Percentiles rank a stretch among this genome's conserved stretches.
Evolutionary conservation across 2,329 filamentous ascomycete genomes (phyloP).

Genomic region (Aspergillaceae sp.): DNA sequence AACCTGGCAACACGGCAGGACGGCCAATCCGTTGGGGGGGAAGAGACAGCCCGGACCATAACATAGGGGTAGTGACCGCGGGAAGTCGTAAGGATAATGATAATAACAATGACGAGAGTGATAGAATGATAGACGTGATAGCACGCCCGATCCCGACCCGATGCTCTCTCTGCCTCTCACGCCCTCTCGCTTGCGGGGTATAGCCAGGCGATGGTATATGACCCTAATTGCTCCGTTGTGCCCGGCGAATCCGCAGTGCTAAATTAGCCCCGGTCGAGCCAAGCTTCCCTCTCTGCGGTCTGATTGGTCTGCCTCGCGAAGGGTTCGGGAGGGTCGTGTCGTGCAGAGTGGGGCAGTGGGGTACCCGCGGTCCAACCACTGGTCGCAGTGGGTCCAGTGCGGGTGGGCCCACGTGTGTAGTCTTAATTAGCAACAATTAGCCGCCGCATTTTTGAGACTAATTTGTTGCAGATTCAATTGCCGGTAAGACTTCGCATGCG

Average conservation of each 20-base stretch:
- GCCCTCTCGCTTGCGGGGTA: neutral
- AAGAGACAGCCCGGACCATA: too few relatives aligned
- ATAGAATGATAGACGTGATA: too few relatives aligned
- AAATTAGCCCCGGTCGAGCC: conserved; percentile 12
- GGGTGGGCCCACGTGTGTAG: too few relatives aligned
- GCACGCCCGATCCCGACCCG: too few relatives aligned
- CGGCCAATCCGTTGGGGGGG: neutral
- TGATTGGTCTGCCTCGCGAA: conserved; percentile 10
- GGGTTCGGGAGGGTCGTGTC: conserved; percentile 4
- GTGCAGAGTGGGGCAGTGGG: conserved; percentile 12
- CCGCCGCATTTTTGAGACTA: conserved; percentile 4
- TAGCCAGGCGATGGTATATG: too few relatives aligned
- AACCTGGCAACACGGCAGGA: neutral
- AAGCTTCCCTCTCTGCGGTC: conserved; percentile 11
- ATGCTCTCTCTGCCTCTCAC: too few relatives aligned
- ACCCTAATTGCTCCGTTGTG: too few relatives aligned
- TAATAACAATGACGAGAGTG: too few relatives aligned
- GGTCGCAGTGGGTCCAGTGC: conserved; percentile 4
- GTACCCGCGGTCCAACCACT: conserved; percentile 10
- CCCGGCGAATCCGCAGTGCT: neutral
- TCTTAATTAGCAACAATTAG: conserved; percentile 12
- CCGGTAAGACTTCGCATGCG: neutral
- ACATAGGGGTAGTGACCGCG: too few relatives aligned
- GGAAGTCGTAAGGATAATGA: too few relatives aligned
- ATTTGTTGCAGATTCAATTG: neutral